phyloP scores from a whole-genome alignment of 306 rosid genomes.

The Coriaria nepalensis region DNA sequence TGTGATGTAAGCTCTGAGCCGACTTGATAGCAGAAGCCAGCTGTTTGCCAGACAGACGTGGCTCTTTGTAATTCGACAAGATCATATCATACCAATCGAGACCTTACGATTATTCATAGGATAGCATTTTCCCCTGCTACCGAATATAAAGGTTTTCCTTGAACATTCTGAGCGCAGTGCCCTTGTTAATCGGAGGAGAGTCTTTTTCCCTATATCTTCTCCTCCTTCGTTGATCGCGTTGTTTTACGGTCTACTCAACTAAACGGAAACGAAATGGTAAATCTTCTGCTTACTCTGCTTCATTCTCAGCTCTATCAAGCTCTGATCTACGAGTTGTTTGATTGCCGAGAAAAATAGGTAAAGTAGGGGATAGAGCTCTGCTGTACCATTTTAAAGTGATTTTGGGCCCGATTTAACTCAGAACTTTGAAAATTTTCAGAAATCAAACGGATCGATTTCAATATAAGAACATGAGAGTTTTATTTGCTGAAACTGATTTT shows the following conservation, averaged over 20 bases:
- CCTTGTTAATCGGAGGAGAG: conserved; percentile 17
- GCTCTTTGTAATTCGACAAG: no score
- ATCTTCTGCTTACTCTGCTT: background rate
- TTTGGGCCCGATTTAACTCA: background rate
- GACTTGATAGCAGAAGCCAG: no score
- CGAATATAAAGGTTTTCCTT: conserved; percentile 3
- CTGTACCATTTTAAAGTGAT: background rate
- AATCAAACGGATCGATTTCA: background rate
- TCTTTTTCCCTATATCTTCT: conserved; percentile 9
- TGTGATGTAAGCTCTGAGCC: no score
- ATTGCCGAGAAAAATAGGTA: background rate
- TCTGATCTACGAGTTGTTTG: background rate
- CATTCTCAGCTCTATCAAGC: background rate
- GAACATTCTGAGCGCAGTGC: background rate
- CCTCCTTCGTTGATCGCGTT: no score
- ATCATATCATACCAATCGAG: no score
- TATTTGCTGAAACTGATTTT: background rate
- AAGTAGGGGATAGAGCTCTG: background rate
- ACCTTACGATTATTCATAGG: no score
- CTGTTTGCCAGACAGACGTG: no score
- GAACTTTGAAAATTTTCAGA: background rate
- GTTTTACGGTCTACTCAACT: no score
- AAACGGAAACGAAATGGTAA: conserved; percentile 12
- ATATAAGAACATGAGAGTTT: background rate
- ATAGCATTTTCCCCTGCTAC: background rate